Evolutionary conservation across 305 asterid species (phyloP).

Genomic region (Solanum aculeatissimum): DNA sequence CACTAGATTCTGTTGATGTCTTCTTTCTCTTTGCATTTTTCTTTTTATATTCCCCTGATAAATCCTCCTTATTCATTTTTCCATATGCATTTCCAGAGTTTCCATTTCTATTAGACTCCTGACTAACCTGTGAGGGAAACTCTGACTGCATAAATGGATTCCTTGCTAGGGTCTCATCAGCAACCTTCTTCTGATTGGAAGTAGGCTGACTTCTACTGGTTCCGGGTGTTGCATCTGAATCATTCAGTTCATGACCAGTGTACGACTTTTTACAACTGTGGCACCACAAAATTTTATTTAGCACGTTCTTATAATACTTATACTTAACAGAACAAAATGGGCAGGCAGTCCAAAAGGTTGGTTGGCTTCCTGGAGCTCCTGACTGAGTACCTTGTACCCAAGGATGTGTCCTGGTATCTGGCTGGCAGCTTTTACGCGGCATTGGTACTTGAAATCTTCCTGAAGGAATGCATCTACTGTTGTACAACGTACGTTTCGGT

Average conservation of each 20-base stretch:
- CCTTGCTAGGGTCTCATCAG: not conserved
- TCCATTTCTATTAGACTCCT: not conserved
- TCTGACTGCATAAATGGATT: not conserved
- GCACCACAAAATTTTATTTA: constrained; percentile 12
- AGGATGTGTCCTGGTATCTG: constrained; percentile 16
- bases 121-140: not conserved
- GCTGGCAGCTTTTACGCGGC: constrained; percentile 12
- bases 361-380: not conserved
- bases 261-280: constrained; percentile 13
- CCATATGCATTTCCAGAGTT: not conserved
- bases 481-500: constrained; percentile 23
- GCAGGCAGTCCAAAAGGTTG: constrained; percentile 31
- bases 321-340: constrained; percentile 15
- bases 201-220: constrained; percentile 2
- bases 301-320: constrained; percentile 9
- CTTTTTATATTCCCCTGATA: not conserved
- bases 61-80: not conserved
- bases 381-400: constrained; percentile 15
- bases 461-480: constrained; percentile 13
- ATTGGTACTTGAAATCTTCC: constrained; percentile 5
- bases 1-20: constrained; percentile 10
- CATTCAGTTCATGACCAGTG: constrained; percentile 8
- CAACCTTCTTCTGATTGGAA: not conserved
- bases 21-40: constrained; percentile 5
- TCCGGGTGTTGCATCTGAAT: constrained; percentile 6